Percentiles rank a stretch among this genome's conserved stretches.
Evolutionary conservation across 352 stramenopile species (phyloP).

Genomic region (Phytophthora citricola): DNA sequence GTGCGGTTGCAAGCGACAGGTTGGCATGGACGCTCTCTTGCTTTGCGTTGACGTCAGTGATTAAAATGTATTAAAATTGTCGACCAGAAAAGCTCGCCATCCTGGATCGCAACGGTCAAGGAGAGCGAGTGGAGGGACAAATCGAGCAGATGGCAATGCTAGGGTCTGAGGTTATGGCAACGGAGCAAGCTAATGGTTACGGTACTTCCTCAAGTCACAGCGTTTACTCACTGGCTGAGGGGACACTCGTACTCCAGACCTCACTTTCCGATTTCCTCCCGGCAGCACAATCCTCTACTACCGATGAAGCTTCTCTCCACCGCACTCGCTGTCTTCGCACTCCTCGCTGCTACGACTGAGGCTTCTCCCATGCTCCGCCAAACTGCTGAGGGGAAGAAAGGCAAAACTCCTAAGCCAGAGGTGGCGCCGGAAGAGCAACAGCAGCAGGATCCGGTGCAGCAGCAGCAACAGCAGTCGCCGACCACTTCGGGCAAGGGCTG

Average conservation of each 20-base stretch:
- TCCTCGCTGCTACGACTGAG: slow-evolving; percentile 8
- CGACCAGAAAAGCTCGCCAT: background rate
- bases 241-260: background rate
- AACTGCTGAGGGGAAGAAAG: slow-evolving; percentile 13
- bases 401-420: background rate
- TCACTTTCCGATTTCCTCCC: slow-evolving; percentile 29
- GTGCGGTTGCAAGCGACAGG: background rate
- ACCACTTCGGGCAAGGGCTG: slow-evolving; percentile 4
- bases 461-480: slow-evolving; percentile 4
- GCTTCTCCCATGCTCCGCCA: slow-evolving; percentile 25
- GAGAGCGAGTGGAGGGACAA: background rate
- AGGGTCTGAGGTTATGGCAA: no score
- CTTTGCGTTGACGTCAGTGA: background rate
- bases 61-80: slow-evolving; percentile 10
- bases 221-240: background rate
- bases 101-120: background rate
- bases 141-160: no score
- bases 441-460: background rate
- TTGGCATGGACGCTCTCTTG: background rate
- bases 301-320: slow-evolving; percentile 15
- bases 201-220: background rate
- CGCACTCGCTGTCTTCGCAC: slow-evolving; percentile 10
- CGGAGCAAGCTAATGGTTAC: background rate
- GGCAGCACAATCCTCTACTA: background rate
- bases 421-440: slow-evolving; percentile 3